Conservation (phyloP, 768 basidiomycete genomes). For the Boletus pseudo-olivaceus region DNA sequence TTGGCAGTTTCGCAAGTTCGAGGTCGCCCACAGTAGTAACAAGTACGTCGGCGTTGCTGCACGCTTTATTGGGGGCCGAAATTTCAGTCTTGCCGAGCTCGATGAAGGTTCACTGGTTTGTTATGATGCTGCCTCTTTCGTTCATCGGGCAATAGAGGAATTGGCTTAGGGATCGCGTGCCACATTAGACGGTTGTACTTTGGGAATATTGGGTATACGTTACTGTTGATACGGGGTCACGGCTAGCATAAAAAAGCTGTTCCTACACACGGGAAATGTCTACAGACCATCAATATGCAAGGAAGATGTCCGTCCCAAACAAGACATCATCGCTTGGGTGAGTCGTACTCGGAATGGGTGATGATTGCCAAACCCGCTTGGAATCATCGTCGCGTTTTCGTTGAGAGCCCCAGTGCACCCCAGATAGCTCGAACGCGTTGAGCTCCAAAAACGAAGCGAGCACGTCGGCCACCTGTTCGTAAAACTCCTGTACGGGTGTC, state of each 20-base stretch:
- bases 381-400: constrained; percentile 40
- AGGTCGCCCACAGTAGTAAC: constrained; percentile 44
- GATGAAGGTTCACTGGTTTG: constrained; percentile 41
- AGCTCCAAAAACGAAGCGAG: constrained; percentile 61
- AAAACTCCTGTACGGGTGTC: constrained; percentile 47
- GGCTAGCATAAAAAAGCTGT: neutral
- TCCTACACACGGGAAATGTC: constrained; percentile 9
- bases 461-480: constrained; percentile 53
- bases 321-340: constrained; percentile 32
- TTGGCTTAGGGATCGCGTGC: constrained; percentile 26
- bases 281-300: constrained; percentile 29
- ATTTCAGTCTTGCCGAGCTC: constrained; percentile 30
- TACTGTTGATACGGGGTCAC: neutral
- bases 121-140: constrained; percentile 47
- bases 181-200: constrained; percentile 16
- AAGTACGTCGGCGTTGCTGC: constrained; percentile 68
- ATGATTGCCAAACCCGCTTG: constrained; percentile 52
- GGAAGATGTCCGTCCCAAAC: constrained; percentile 27
- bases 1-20: constrained; percentile 69
- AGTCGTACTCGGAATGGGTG: constrained; percentile 37
- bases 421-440: constrained; percentile 67
- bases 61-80: constrained; percentile 47
- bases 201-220: constrained; percentile 14
- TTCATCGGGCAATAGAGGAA: constrained; percentile 43
- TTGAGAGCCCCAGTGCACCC: constrained; percentile 71